Evolutionary conservation across 2,329 filamentous ascomycete genomes (phyloP).

Genomic region (Colletotrichum trifolii): DNA sequence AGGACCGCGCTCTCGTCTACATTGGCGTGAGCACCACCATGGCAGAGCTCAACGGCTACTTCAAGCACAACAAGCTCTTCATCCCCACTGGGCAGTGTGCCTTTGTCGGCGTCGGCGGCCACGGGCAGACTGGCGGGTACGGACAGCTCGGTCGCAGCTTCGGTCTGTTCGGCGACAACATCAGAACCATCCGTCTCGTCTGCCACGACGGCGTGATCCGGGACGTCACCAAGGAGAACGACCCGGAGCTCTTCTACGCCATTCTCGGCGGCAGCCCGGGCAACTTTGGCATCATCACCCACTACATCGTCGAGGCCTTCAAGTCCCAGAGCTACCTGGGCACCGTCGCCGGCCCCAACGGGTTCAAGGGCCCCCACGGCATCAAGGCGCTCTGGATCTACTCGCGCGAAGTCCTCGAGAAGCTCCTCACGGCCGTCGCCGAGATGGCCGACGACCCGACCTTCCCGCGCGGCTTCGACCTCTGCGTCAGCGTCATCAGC

Average conservation of each 20-base stretch:
- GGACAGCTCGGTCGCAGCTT: constrained; percentile 59
- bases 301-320: constrained; percentile 61
- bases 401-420: constrained; percentile 48
- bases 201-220: constrained; percentile 57
- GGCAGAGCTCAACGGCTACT: constrained; percentile 55
- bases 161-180: constrained; percentile 66
- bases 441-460: constrained; percentile 56
- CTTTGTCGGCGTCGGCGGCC: constrained; percentile 57
- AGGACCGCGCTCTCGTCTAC: constrained; percentile 49
- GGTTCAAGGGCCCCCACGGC: constrained; percentile 50
- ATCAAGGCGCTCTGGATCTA: constrained; percentile 57
- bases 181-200: constrained; percentile 59
- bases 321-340: constrained; percentile 29
- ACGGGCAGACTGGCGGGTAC: constrained; percentile 60
- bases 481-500: constrained; percentile 59
- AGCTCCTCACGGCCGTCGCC: constrained; percentile 52
- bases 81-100: constrained; percentile 59
- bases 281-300: constrained; percentile 67
- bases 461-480: constrained; percentile 58
- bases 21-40: constrained; percentile 55
- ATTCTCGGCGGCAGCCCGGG: constrained; percentile 67
- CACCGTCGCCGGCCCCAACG: constrained; percentile 13
- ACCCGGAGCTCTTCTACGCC: constrained; percentile 69
- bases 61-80: constrained; percentile 53
- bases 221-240: constrained; percentile 57